Evolutionary conservation across 352 stramenopile genomes (phyloP).

Genomic region (Albugo laibachii): DNA sequence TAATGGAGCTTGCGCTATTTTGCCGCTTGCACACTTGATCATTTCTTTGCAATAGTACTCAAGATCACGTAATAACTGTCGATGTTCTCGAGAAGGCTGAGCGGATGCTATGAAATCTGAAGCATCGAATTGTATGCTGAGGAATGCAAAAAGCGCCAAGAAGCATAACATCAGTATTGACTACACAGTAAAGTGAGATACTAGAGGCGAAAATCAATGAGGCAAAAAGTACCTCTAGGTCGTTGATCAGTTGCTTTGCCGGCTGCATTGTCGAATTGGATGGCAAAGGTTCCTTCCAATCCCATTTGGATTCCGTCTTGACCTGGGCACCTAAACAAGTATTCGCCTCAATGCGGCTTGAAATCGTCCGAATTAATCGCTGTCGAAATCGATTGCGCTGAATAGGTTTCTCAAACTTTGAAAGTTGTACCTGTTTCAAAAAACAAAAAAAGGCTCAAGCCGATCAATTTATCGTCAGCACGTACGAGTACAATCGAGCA

Average conservation of each 20-base stretch:
- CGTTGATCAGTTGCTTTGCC: too few species aligned
- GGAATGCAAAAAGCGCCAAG: too few species aligned
- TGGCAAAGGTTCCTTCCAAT: too few species aligned
- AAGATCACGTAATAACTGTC: slow-evolving; percentile 32
- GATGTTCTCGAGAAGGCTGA: neutral
- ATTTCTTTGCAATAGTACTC: slow-evolving; percentile 70
- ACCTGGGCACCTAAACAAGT: too few species aligned
- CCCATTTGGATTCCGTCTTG: too few species aligned
- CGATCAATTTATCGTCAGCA: neutral
- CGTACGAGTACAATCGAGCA: slow-evolving; percentile 29
- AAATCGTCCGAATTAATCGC: slow-evolving; percentile 14
- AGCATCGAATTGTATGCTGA: too few species aligned
- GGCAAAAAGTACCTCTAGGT: too few species aligned
- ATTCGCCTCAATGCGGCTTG: neutral
- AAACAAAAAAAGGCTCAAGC: neutral
- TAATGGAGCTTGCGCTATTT: slow-evolving; percentile 12
- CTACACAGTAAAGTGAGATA: too few species aligned
- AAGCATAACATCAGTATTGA: too few species aligned
- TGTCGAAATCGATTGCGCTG: slow-evolving; percentile 32
- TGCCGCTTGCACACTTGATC: slow-evolving; percentile 10
- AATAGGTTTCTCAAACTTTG: slow-evolving; percentile 40
- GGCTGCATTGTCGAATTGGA: too few species aligned
- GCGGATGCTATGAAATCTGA: too few species aligned
- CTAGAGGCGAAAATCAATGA: too few species aligned
- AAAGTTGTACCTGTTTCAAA: slow-evolving; percentile 12